Conservation (phyloP, 257 asterid genomes). For the Solanum chaucha region DNA sequence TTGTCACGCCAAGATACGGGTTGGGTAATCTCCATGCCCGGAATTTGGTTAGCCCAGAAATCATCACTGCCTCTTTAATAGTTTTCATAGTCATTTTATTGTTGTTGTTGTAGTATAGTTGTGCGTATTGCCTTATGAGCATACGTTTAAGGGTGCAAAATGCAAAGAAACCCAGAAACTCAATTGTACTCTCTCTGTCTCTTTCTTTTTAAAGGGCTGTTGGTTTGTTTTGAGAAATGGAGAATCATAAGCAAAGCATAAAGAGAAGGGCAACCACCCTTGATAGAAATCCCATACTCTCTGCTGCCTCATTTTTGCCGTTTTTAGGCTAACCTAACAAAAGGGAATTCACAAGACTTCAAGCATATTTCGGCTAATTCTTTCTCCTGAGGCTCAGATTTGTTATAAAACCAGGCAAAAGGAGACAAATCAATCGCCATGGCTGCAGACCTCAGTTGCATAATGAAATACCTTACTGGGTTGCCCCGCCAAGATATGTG, state of each 20-base stretch:
- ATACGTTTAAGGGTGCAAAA: neutral
- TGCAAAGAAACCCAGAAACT: neutral
- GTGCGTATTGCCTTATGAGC: neutral
- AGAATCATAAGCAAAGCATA: slow-evolving; percentile 18
- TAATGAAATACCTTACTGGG: neutral
- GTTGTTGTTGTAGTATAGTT: neutral
- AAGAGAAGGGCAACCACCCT: slow-evolving; percentile 49
- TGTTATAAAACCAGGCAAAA: neutral
- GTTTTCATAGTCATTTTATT: neutral
- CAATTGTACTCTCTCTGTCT: neutral
- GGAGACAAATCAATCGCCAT: neutral
- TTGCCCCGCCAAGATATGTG: neutral
- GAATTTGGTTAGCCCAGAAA: neutral
- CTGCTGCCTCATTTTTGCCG: neutral
- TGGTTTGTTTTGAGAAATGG: neutral
- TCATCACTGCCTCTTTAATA: neutral
- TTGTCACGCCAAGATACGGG: neutral
- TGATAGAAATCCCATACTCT: slow-evolving; percentile 9
- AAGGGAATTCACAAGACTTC: neutral
- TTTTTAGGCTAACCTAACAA: neutral
- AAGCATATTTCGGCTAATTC: neutral
- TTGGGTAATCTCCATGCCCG: neutral
- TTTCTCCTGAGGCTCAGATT: neutral
- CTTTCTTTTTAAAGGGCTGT: slow-evolving; percentile 1
- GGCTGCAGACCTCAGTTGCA: neutral